Conservation (phyloP, 78 protist genomes). For the Dictyostelium brefeldianum region DNA sequence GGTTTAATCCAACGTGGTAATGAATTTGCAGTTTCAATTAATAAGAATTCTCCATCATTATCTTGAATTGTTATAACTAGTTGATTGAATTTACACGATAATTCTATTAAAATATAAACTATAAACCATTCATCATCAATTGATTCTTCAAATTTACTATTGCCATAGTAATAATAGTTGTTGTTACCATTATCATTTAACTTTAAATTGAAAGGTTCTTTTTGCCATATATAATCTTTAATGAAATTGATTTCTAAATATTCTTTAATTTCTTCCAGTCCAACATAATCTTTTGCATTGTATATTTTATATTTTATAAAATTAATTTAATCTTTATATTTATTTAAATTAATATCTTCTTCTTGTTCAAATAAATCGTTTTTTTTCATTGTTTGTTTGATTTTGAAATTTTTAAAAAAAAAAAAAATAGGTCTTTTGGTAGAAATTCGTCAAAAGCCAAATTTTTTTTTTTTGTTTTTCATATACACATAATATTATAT, state of each 20-base stretch:
- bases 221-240: constrained; percentile 85
- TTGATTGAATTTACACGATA: constrained; percentile 35
- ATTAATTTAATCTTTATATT: not conserved
- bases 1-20: constrained; percentile 87
- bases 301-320: constrained; percentile 26
- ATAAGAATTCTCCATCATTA: constrained; percentile 91
- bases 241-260: constrained; percentile 1
- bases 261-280: constrained; percentile 9
- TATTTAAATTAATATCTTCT: not conserved
- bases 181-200: not conserved
- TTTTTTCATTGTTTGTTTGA: not conserved
- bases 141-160: constrained; percentile 74
- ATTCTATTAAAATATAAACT: constrained; percentile 76
- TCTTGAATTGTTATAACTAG: constrained; percentile 32
- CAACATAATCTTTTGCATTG: not conserved
- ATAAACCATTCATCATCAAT: constrained; percentile 94
- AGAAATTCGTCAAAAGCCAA: too few relatives aligned
- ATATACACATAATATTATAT: too few relatives aligned
- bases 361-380: not conserved
- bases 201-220: constrained; percentile 80
- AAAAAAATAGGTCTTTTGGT: too few relatives aligned
- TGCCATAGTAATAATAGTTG: constrained; percentile 14
- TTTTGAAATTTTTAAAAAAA: too few relatives aligned
- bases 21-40: constrained; percentile 82
- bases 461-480: too few relatives aligned